Evolutionary conservation across 1,139 yeast genomes (phyloP).

Genomic region (Pichia sp.): DNA sequence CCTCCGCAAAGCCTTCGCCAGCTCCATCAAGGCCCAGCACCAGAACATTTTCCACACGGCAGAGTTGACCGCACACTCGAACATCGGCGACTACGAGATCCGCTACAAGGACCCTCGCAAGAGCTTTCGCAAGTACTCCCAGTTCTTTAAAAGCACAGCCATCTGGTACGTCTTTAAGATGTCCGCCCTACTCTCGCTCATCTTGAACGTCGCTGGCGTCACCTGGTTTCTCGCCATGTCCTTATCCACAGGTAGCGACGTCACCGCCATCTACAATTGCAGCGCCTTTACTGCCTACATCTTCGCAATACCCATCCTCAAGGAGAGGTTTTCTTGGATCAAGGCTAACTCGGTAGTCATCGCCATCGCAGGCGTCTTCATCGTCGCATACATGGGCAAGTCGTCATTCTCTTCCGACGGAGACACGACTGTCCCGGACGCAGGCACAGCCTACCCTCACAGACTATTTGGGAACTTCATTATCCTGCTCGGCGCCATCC

Average conservation of each 20-base stretch:
- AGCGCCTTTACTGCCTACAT: constrained; percentile 85
- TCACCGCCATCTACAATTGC: constrained; percentile 87
- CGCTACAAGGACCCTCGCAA: constrained; percentile 23
- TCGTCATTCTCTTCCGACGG: not conserved
- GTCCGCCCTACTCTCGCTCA: constrained; percentile 45
- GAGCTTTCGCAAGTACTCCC: constrained; percentile 36
- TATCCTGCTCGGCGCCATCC: constrained; percentile 71
- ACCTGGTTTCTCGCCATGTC: constrained; percentile 88
- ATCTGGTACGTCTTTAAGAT: constrained; percentile 44
- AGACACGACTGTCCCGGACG: constrained; percentile 16
- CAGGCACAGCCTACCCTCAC: constrained; percentile 45
- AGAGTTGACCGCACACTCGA: constrained; percentile 30
- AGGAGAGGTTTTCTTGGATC: constrained; percentile 60
- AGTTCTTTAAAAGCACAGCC: constrained; percentile 44
- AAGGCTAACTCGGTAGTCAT: constrained; percentile 66
- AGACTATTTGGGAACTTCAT: constrained; percentile 67
- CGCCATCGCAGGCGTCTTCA: constrained; percentile 70
- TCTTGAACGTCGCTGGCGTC: constrained; percentile 71
- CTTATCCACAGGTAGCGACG: constrained; percentile 77
- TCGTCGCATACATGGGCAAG: constrained; percentile 71
- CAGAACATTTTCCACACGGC: constrained; percentile 34
- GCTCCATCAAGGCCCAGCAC: constrained; percentile 41
- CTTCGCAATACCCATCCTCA: constrained; percentile 71
- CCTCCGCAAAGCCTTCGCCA: constrained; percentile 38
- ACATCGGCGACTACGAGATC: constrained; percentile 23